Percentiles rank a stretch among this genome's conserved stretches.
phyloP scores from a whole-genome alignment of 805 yeast species.

The Jamesozyma piceae region DNA sequence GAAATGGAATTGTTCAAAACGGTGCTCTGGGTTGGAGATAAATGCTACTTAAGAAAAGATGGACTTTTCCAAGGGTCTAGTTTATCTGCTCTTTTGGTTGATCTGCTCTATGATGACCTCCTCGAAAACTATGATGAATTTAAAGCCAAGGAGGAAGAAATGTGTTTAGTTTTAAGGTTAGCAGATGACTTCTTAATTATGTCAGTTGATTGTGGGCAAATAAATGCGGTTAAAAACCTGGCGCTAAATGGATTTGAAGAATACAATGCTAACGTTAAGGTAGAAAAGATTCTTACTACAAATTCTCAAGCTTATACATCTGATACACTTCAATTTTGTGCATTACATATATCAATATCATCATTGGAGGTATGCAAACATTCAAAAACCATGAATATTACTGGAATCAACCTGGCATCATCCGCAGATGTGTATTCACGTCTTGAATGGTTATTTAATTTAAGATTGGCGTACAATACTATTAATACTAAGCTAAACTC shows the following conservation, averaged over 20 bases:
- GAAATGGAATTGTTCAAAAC: constrained; percentile 47
- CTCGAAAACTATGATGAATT: constrained; percentile 31
- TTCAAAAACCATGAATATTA: constrained; percentile 13
- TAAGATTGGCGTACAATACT: constrained; percentile 29
- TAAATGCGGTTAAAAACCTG: constrained; percentile 24
- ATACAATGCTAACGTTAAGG: constrained; percentile 36
- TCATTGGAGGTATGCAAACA: constrained; percentile 32
- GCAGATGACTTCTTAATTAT: constrained; percentile 84
- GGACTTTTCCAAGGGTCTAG: constrained; percentile 86
- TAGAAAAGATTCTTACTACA: constrained; percentile 31
- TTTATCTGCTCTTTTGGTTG: constrained; percentile 66
- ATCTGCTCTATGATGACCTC: constrained; percentile 57
- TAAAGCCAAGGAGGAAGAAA: constrained; percentile 18
- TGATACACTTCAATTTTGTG: constrained; percentile 34
- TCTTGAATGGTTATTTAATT: constrained; percentile 22
- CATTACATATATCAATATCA: constrained; percentile 30
- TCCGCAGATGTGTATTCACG: constrained; percentile 17
- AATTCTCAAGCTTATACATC: constrained; percentile 14
- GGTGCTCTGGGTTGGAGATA: constrained; percentile 32
- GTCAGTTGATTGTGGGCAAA: constrained; percentile 34
- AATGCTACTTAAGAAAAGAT: constrained; percentile 38
- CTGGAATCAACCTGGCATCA: constrained; percentile 9
- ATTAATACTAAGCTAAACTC: constrained; percentile 19
- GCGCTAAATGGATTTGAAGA: constrained; percentile 34
- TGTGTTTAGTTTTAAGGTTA: constrained; percentile 44